Base-by-base conservation (phyloP, 1,139 yeast species). In the Suhomyces terraborum region DNA sequence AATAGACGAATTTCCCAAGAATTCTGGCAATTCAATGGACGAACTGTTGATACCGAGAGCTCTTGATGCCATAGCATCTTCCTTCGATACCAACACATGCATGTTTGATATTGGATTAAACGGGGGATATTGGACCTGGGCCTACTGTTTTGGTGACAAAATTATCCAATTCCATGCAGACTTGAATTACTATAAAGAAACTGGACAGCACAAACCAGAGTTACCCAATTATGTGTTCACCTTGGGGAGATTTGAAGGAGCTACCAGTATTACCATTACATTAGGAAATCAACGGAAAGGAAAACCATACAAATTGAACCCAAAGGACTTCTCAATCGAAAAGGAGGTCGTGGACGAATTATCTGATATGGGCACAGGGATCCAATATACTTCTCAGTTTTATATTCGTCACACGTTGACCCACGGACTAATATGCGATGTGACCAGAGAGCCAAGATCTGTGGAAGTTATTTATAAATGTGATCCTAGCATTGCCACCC, bases 341-440 rank as follows among this genome's bases (percentile, higher is more conserved):
- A 64, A 62, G 25, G 56, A 56, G 26, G 47, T 51, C 12, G 51
- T 47, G 17, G 54, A 52, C 36, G 53, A 55, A 13, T 49, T 53
- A 35, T 43, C 50, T 10, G 45, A 36, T 16, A 45, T 45, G 8
- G 50, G 40, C 32, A 41, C 52, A 29, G 42, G 39, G 6, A 19
- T 32, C 2, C 45, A 42, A 13, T 39, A 35, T 32, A 40, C 38
- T 9, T 29, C 46, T 3, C 53, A 48, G 24, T 68, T 70, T 43
- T 73, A 72, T 47, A 56, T 84, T 18, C 69, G 75, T 38, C 88
- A 85, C 47, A 62, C 66, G 2, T 61, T 85, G 10, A 67, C 62
- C 1, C 65, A 72, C 43, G 98, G 98, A 1, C 78, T 80, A 4
- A 52, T 73, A 1, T 91, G 98, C 64, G 95, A 87, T 54, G 55